Percentiles rank a stretch among this genome's conserved stretches.
These are phyloP conservation scores for Aureobasidium pullulans DNA, from an alignment of 2,329 filamentous ascomycete species.

Conservation along the genomic window DNA sequence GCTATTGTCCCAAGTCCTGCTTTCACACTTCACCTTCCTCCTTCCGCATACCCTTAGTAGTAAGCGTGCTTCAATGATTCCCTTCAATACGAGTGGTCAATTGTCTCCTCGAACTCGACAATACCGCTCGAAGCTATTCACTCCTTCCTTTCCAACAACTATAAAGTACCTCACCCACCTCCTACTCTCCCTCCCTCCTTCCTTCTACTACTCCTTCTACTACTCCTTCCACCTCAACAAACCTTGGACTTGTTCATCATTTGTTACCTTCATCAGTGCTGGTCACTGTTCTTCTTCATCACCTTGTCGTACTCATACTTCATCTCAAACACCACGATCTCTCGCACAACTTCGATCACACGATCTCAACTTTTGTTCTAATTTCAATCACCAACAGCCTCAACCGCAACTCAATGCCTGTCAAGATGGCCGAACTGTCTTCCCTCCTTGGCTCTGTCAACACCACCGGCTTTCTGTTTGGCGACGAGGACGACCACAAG, in stretches of 20 bases:
- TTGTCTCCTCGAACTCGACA: neutral
- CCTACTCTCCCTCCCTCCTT: neutral
- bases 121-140: neutral
- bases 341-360: neutral
- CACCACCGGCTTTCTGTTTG: conserved; percentile 77
- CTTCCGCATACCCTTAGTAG: neutral
- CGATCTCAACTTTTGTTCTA: neutral
- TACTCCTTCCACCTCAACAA: neutral
- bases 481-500: conserved; percentile 56
- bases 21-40: neutral
- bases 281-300: neutral
- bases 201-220: neutral
- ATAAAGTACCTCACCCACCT: neutral
- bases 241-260: neutral
- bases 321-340: neutral
- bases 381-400: conserved; percentile 43
- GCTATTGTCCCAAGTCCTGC: neutral
- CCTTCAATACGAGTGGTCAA: conserved; percentile 1
- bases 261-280: neutral
- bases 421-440: conserved; percentile 43
- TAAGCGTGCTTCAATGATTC: neutral
- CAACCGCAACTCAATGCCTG: conserved; percentile 92
- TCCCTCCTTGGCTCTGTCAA: conserved; percentile 70
- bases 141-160: neutral
- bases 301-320: neutral